Base-by-base conservation (phyloP, 371 early-diverging fungal species). In the Encephalitozoon romaleae region DNA sequence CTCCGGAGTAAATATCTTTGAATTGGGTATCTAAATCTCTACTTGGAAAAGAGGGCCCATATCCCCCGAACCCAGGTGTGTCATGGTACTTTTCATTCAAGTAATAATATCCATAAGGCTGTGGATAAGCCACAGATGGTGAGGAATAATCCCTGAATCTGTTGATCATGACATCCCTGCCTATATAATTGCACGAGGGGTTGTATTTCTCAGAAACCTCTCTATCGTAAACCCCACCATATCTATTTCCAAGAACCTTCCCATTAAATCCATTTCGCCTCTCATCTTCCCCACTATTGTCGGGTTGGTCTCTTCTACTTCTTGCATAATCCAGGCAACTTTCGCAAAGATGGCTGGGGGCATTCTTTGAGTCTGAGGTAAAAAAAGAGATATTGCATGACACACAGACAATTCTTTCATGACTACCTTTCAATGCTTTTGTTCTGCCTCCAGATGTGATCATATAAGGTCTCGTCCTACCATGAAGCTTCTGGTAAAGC, bases 401-500 rank as follows among this genome's bases (percentile, higher is more conserved):
- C 25, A 79, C 43, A 63, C 86, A 86, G 3, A 69, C 12, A 21
- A 66, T 74, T 59, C 74, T 82, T 45, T 81, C 79, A 28, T 59
- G 74, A 25, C 68, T 76, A 21, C 69, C 79, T 72, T 86, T 86
- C 8, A 84, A 34, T 9, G 83, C 84, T 55, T 84, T 83, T 41
- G 84, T 84, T 69, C 74, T 84, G 1, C 84, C 86, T 25, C 81
- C 83, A 12, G 82, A 42, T 2, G 78, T 82, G 12, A 79, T 69
- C 41, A 74, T 74, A 75, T 74, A 86, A 21, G 85, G 85, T 25
- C 86, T 67, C 12, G 79, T 54, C 64, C 76, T 79, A 6, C 83
- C 83, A 54, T 93, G 92, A 41, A 91, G 82, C 79, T 90, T 90
- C 80, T 88, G 89, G 80, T 91, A 92, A 5, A 92, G 85, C 18